These are phyloP conservation scores for Xylaria polymorpha DNA, from an alignment of 2,329 filamentous ascomycete species.

Conservation along the genomic window DNA sequence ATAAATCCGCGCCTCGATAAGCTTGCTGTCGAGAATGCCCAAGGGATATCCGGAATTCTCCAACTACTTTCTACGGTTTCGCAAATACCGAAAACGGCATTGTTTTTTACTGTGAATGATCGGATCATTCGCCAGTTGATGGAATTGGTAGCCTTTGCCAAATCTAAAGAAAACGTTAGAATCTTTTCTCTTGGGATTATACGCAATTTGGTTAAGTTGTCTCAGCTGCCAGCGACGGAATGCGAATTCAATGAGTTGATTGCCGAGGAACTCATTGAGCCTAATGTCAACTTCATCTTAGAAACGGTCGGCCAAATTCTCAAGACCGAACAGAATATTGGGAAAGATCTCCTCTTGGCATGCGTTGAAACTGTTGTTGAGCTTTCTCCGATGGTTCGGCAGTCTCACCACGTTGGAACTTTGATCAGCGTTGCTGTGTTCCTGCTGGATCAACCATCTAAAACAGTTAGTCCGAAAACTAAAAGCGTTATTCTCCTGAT, in stretches of 20 bases:
- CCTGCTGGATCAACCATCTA: slow-evolving; percentile 85
- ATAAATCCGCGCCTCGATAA: slow-evolving; percentile 81
- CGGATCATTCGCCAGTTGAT: slow-evolving; percentile 78
- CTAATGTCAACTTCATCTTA: slow-evolving; percentile 70
- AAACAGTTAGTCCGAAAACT: slow-evolving; percentile 82
- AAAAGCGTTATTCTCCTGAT: slow-evolving; percentile 85
- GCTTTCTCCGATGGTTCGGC: slow-evolving; percentile 76
- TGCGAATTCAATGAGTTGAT: slow-evolving; percentile 68
- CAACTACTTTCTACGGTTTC: slow-evolving; percentile 87
- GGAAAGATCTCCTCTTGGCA: slow-evolving; percentile 80
- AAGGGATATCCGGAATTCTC: slow-evolving; percentile 86
- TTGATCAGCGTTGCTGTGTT: slow-evolving; percentile 84
- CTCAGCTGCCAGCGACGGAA: slow-evolving; percentile 64
- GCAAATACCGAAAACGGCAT: slow-evolving; percentile 70
- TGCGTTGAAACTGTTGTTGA: slow-evolving; percentile 84
- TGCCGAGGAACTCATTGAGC: slow-evolving; percentile 65
- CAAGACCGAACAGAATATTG: slow-evolving; percentile 64
- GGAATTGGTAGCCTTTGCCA: slow-evolving; percentile 76
- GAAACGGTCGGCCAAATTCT: slow-evolving; percentile 76
- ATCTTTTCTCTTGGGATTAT: slow-evolving; percentile 83
- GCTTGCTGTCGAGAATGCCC: slow-evolving; percentile 85
- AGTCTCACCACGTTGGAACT: slow-evolving; percentile 76
- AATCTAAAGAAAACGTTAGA: slow-evolving; percentile 88
- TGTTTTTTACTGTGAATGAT: slow-evolving; percentile 72
- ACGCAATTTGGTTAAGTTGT: slow-evolving; percentile 72